Evolutionary conservation across 257 asterid species (phyloP).

Genomic region (Solanum verrucosum): DNA sequence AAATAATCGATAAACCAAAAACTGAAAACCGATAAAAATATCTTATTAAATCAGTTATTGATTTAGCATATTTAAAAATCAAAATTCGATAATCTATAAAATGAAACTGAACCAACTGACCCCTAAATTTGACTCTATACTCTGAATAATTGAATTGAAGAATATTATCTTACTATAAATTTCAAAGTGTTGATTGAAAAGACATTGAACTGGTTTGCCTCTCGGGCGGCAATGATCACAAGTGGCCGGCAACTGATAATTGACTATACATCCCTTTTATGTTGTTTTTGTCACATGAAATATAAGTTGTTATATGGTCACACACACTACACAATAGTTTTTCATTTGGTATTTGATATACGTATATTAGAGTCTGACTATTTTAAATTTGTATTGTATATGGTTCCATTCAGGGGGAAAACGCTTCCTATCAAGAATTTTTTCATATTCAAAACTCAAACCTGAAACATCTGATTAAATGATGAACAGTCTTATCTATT

Average conservation of each 20-base stretch:
- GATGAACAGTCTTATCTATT: not conserved
- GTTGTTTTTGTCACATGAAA: not conserved
- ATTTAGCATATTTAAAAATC: too few relatives aligned
- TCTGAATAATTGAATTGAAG: not conserved
- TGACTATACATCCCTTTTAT: not conserved
- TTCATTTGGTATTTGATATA: too few relatives aligned
- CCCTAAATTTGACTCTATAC: not conserved
- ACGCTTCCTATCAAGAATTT: accelerated
- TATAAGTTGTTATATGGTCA: not conserved
- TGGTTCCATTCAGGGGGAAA: accelerated
- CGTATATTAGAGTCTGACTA: accelerated
- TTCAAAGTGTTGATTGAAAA: not conserved
- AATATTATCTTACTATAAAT: not conserved
- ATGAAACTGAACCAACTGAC: not conserved
- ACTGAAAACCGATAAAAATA: too few relatives aligned
- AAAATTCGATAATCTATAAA: too few relatives aligned
- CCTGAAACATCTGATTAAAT: not conserved
- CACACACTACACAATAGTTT: not conserved
- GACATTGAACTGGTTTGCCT: slow-evolving; percentile 4
- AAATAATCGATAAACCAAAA: too few relatives aligned
- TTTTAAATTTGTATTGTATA: too few relatives aligned
- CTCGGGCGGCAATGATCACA: slow-evolving; percentile 18
- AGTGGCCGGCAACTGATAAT: slow-evolving; percentile 11
- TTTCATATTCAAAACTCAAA: too few relatives aligned
- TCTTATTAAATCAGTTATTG: too few relatives aligned